These are phyloP conservation scores for Beauveria caledonica DNA, from an alignment of 2,329 filamentous ascomycete genomes.

Conservation along the genomic window DNA sequence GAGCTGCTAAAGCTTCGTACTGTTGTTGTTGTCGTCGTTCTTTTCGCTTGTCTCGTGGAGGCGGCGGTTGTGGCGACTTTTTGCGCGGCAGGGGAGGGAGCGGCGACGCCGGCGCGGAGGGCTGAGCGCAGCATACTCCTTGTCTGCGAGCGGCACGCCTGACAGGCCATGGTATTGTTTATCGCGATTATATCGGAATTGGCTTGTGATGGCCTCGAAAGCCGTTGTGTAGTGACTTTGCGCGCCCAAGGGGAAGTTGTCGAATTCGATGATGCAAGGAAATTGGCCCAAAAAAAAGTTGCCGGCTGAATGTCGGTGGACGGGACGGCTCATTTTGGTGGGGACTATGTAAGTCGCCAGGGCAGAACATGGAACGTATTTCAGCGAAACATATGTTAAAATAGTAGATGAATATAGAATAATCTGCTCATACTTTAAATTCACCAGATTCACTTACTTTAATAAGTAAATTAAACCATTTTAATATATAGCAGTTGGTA, in stretches of 20 bases:
- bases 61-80: not conserved
- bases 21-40: not conserved
- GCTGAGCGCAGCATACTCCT: slow-evolving; percentile 29
- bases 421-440: no score
- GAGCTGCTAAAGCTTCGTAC: slow-evolving; percentile 31
- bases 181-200: not conserved
- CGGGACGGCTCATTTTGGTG: not conserved
- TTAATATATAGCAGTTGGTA: no score
- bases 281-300: slow-evolving; percentile 10
- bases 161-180: slow-evolving; percentile 35
- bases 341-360: not conserved
- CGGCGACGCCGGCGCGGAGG: slow-evolving; percentile 21
- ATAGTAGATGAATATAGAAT: no score
- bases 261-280: slow-evolving; percentile 1
- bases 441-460: no score
- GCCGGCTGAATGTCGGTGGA: slow-evolving; percentile 20
- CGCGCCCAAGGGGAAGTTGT: not conserved
- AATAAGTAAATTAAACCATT: no score
- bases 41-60: not conserved
- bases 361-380: no score
- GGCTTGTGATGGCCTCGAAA: not conserved
- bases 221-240: not conserved
- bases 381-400: no score
- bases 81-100: slow-evolving; percentile 19
- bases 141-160: slow-evolving; percentile 39